Base-by-base conservation (phyloP, 495 filamentous ascomycete species). In the Bryoglossum gracile region DNA sequence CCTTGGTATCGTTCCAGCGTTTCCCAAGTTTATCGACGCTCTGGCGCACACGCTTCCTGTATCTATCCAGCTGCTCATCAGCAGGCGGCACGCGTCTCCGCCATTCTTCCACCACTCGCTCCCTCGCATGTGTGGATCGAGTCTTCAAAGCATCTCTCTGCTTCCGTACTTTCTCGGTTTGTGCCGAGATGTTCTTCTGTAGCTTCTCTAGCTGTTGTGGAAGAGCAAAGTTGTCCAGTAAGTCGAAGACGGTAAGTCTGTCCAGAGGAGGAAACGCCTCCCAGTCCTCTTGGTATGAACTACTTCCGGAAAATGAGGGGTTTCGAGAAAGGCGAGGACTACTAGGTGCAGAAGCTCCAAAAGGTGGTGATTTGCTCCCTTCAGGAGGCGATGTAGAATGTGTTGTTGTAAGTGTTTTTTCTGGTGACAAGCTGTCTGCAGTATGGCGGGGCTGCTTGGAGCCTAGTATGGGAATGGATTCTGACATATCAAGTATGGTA, bases 171-270 rank as follows among this genome's bases (percentile, higher is more conserved):
- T 84, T 89, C 41, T 91, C 86, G 3, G 78, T 87, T 65, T 95
- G 89, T n/a, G 77, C 73, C 36, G 80, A 79, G 30, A 95, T 68
- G 14, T 82, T 80, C 51, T 73, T 83, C 55, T 95, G 89, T 55
- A 95, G 73, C 67, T 85, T 87, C 65, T 98, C 92, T 18, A 98
- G 70, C 46, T 87, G 83, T 55, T 90, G 83, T 1, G 89, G 82
- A 38, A 98, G 76, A 0, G 92, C 86, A 54, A 98, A 81, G 60
- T 94, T 95, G 65, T 96, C 94, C 43, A 98, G 76, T 17, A 97
- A 70, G 61, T 98, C 92, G 52, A 97, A 89, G 34, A 96, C 77
- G 18, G 86, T 91, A 49, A 97, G 71, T 45, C 87, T 84, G 60
- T 98, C 92, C n/a, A 95, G 69, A 3, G 92, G 88, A 14, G 92